Base-by-base conservation (phyloP, 2,329 filamentous ascomycete genomes). In the Sordariomycetes sp. region DNA sequence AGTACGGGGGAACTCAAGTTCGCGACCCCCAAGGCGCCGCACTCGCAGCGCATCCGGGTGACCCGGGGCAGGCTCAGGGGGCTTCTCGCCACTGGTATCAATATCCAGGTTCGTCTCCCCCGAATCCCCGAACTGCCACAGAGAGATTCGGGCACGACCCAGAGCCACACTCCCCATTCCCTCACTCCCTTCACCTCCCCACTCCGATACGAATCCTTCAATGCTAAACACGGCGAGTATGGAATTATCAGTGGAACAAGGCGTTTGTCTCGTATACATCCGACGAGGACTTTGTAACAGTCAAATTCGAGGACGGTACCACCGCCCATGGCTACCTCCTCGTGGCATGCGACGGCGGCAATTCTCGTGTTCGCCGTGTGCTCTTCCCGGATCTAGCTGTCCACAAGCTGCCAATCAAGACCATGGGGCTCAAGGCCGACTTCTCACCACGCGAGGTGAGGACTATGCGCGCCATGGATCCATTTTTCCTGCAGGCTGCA, bases 401-500 rank as follows among this genome's bases (percentile, higher is more conserved):
- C 37, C 64, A 73, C 34, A 65, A 71, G 5, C 66, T 83, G 10
- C 79, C 79, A 1, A 70, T 82, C 3, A 69, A 76, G 35, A 65
- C 80, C 53, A 66, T 82, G 1, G 79, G 80, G 2, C 69, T 74
- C 11, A 77, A 73, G 50, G 63, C 76, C 7, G 62, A 71, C 0
- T 72, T 78, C 37, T 69, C 72, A 0, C 65, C 70, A 0, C 68
- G 72, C 18, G 67, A 79, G 46, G 71, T 78, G 20, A 65, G 67
- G 1, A 71, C 73, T 0, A 69, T 81, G 2, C 69, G 70, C 6
- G 68, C 68, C 1, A 71, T 82, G 0, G 80, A 84, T 57, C 76
- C 80, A 0, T 79, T 76, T 50, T 79, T 83, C 55, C 72, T 83
- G 22, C 79, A 83, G 55, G 80, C 80, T 0, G 73, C 74, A 0